Evolutionary conservation across 805 yeast genomes (phyloP), one percentile per base, ranked within the genome.

Genomic region (Myxozyma sirexii): DNA sequence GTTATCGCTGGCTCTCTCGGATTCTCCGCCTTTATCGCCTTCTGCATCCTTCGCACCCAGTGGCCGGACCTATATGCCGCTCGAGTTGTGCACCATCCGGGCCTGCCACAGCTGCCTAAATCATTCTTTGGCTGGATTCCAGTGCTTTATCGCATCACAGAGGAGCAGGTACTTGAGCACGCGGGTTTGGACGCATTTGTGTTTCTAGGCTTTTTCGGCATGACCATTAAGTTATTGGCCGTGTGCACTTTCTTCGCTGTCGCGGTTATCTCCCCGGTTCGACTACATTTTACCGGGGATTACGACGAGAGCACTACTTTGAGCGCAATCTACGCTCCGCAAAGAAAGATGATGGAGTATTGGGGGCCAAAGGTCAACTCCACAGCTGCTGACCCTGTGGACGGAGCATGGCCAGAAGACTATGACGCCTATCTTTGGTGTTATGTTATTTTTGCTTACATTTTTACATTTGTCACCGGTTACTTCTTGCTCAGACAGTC

Each of bases 141-240:
- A 0, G 82, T 84, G 0, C 75, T 93, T 13, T 82, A 82, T 70
- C 73, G 73, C 12, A 84, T 92, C 19, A 77, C 80, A 26, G 98
- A 93, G 67, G 79, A 82, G 15, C 91, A 90, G 59, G 82, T 94
- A 1, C 78, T 93, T 52, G 93, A 90, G 62, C 87, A 86, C 69
- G 97, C 97, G 1, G 99, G 99, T 0, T 75, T 93, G 45, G 99
- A 93, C 75, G 97, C 97, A 0, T 91, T 82, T 74, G 98, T 94
- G 47, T 93, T 89, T 69, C 75, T 93, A 33, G 91, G 91, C 2
- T 92, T 93, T 71, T 94, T 94, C 80, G 86, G 88, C 62, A 89
- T 91, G 88, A 82, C 94, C 62, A 88, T 92, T 50, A 83, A 84
- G 70, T 76, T 89, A 7, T 73, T 93, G 24, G 74, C 82, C 1